Percentiles rank a stretch among this genome's conserved stretches.
These are phyloP conservation scores for Rugonectria rugulosa DNA, from an alignment of 2,329 filamentous ascomycete species.

Conservation along the genomic window DNA sequence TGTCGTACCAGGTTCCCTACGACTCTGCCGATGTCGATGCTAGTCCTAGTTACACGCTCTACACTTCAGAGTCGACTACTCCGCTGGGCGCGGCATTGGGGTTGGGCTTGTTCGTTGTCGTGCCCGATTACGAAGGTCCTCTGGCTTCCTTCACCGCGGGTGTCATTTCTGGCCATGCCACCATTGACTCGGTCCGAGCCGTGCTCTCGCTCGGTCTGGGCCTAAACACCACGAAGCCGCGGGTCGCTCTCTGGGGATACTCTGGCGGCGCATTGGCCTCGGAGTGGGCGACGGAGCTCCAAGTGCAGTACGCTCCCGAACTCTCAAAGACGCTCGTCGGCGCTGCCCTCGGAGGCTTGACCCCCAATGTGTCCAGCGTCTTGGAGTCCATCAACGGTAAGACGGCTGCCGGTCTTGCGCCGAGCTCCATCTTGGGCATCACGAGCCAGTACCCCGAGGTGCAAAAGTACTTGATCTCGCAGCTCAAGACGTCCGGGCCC, in stretches of 20 bases:
- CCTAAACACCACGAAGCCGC: conserved; percentile 29
- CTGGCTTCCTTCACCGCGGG: conserved; percentile 53
- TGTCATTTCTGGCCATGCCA: conserved; percentile 52
- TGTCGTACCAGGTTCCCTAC: conserved; percentile 36
- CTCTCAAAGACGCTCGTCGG: conserved; percentile 52
- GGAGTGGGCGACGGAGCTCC: conserved; percentile 61
- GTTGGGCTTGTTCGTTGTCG: conserved; percentile 42
- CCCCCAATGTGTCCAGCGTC: conserved; percentile 49
- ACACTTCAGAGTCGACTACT: not conserved
- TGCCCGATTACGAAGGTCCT: conserved; percentile 57
- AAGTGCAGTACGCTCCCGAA: conserved; percentile 60
- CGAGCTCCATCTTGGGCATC: conserved; percentile 31
- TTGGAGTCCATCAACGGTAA: conserved; percentile 44
- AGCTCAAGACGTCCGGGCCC: conserved; percentile 26
- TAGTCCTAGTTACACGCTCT: conserved; percentile 30
- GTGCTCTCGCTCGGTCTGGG: conserved; percentile 46
- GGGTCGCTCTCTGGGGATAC: conserved; percentile 61
- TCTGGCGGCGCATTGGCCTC: conserved; percentile 61
- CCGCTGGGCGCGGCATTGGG: conserved; percentile 20
- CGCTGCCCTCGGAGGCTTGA: conserved; percentile 57
- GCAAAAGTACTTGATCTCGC: conserved; percentile 24
- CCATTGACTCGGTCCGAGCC: conserved; percentile 55
- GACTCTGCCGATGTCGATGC: conserved; percentile 34
- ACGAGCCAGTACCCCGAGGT: conserved; percentile 32
- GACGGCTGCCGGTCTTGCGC: conserved; percentile 27